Evolutionary conservation across 352 stramenopile genomes (phyloP).

Genomic region (Globisporangium iwayamae): DNA sequence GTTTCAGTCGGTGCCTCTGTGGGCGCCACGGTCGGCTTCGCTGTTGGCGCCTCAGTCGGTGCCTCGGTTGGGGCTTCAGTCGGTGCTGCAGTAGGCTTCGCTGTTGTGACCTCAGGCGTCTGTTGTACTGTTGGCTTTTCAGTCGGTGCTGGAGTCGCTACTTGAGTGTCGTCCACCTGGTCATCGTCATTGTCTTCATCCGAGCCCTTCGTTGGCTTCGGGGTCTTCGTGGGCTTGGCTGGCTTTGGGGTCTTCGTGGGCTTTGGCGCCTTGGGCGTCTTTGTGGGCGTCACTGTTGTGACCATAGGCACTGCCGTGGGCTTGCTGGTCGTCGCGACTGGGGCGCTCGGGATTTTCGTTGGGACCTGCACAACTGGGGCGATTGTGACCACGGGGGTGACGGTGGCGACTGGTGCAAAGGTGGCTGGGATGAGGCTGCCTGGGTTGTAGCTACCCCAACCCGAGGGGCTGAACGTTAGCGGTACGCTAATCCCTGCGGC

Average conservation of each 20-base stretch:
- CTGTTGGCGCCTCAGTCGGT: neutral
- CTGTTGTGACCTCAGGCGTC: conserved; percentile 10
- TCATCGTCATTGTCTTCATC: neutral
- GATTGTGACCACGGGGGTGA: neutral
- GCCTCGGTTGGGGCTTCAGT: neutral
- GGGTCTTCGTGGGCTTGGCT: neutral
- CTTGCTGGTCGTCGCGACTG: neutral
- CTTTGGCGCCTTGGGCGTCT: neutral
- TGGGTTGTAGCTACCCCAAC: conserved; percentile 9
- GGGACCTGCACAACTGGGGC: neutral
- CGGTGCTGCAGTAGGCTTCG: too few relatives aligned
- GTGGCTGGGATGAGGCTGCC: conserved; percentile 8
- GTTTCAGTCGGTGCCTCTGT: conserved; percentile 14
- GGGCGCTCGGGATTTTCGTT: neutral
- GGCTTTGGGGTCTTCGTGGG: neutral
- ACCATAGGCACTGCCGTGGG: neutral
- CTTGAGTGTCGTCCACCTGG: neutral
- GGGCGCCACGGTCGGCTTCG: conserved; percentile 9
- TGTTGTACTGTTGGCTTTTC: neutral
- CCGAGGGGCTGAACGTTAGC: conserved; percentile 13
- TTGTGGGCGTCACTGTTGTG: conserved; percentile 1
- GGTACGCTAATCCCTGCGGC: neutral
- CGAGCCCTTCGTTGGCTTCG: conserved; percentile 3
- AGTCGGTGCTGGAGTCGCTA: conserved; percentile 1
- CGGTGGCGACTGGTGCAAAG: neutral